Evolutionary conservation across 495 filamentous ascomycete species (phyloP).

Genomic region (Aspergillus haitiensis): DNA sequence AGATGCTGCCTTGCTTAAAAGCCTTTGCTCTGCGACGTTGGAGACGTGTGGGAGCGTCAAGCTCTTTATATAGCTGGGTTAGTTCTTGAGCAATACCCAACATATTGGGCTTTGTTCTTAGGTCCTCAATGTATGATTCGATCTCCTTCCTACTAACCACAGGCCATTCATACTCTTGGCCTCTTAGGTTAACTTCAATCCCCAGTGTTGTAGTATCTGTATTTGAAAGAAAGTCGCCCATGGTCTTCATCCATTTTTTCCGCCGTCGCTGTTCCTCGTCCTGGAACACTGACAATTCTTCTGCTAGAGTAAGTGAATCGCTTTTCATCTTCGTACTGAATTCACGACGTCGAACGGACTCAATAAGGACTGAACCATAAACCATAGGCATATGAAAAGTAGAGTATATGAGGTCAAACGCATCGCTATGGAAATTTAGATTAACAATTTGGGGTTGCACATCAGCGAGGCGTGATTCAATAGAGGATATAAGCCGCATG

Average conservation of each 20-base stretch:
- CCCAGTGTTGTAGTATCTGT: constrained; percentile 66
- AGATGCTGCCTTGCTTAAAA: constrained; percentile 94
- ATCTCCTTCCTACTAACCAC: constrained; percentile 57
- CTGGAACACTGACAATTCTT: constrained; percentile 85
- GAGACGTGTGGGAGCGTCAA: constrained; percentile 71
- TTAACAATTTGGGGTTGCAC: constrained; percentile 68
- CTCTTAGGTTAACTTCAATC: constrained; percentile 81
- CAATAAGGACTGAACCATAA: constrained; percentile 85
- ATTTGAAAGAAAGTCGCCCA: constrained; percentile 60
- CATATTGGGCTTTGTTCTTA: constrained; percentile 47
- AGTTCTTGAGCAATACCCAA: constrained; percentile 56
- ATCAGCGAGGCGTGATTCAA: constrained; percentile 70
- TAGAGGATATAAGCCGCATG: constrained; percentile 75
- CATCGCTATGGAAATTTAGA: constrained; percentile 67
- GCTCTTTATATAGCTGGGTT: constrained; percentile 60
- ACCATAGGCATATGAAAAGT: constrained; percentile 79
- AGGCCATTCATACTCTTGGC: constrained; percentile 80
- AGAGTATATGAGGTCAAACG: constrained; percentile 72
- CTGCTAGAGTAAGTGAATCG: constrained; percentile 80
- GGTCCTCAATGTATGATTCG: constrained; percentile 52
- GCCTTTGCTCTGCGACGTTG: constrained; percentile 77
- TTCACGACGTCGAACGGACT: constrained; percentile 81
- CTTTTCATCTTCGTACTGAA: constrained; percentile 86
- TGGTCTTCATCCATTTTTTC: constrained; percentile 84
- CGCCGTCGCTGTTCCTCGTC: constrained; percentile 88